Base-by-base conservation (phyloP, 2,329 filamentous ascomycete species). In the Penicillium italicum region DNA sequence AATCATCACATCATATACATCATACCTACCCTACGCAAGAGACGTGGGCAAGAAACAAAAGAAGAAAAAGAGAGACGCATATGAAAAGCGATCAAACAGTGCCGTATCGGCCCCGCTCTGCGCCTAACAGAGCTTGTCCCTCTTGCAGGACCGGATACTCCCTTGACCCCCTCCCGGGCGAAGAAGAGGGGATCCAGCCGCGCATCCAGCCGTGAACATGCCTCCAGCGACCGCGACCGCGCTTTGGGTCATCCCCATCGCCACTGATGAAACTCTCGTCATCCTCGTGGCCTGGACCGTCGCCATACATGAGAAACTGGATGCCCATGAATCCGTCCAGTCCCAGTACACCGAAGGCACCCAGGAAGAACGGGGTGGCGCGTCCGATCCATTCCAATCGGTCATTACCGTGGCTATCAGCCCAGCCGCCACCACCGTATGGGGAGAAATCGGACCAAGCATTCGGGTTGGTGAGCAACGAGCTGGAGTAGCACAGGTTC, bases 401-500 rank as follows among this genome's bases (percentile, higher is more conserved):
- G 18, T 80, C 72, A 60, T 78, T 85, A 4, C 85, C 85, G 10
- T 80, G 73, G 1, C 70, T 63, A 10, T 80, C 82, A 2, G 80
- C 84, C 84, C 85, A 87, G 53, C 83, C 83, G 45, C 82, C 79
- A 8, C 77, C 76, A 22, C 84, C 83, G 63, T 85, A 78, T 0
- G 85, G 73, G 0, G 75, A 74, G 51, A 80, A 83, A 60, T 83
- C 76, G 46, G 69, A 70, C 85, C 85, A 88, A 8, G 81, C 85
- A 58, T 81, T 81, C 2, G 85, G 85, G 65, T 87, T 88, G 2
- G 84, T 80, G 33, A 85, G 69, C 4, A 88, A 73, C 0, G 84
- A 86, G 28, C 76, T 71, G 10, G 83, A 85, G 74, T 88, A 88
- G 75, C 87, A 87, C 40, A 86, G 72, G 65, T 88, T 88, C 3